Evolutionary conservation across 371 early-diverging fungal species (phyloP), one percentile per base, ranked within the genome.

Genomic region (Neoconidiobolus thromboides): DNA sequence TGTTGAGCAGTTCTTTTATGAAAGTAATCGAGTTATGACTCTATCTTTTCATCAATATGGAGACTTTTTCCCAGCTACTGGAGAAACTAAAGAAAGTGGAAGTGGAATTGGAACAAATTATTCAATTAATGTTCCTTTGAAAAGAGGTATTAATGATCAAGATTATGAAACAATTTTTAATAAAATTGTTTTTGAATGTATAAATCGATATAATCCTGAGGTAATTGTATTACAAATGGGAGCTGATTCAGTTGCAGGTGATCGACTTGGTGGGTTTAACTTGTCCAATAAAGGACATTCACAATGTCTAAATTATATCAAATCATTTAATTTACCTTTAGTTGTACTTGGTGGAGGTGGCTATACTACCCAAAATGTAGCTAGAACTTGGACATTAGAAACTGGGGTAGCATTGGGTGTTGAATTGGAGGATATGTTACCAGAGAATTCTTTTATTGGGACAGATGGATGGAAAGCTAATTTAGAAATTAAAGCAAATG

Each of bases 1-100:
- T 48, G 99, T 99, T 41, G 91, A 95, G 68, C 99, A 99, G 72
- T 98, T 99, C 1, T 99, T 99, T 72, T 98, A 96, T 69, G 85
- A 88, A 15, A 93, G 97, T 6, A 97, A 99, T 68, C 82, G 99
- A 53, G 99, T 99, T 44, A 94, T 98, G 96, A 96, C 99, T 0
- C 85, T 91, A 15, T 89, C 90, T 46, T 98, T 99, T 71, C 99
- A 99, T 72, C 96, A 97, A 73, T 95, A 88, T 71, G 99, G 99
- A 48, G 91, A 95, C 53, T 99, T 86, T 66, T 99, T 99, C 64
- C 99, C 99, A 3, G 99, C 98, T 6, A 98, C 99, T 2, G 87
- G 95, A 12, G 86, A 89, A 65, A 71, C 92, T 60, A 71, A n/a
- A n/a, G n/a, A n/a, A n/a, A 76, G 89, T 55, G 93, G 93, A 41